phyloP scores from a whole-genome alignment of 2,329 filamentous ascomycete species.

The Claviceps sp. region DNA sequence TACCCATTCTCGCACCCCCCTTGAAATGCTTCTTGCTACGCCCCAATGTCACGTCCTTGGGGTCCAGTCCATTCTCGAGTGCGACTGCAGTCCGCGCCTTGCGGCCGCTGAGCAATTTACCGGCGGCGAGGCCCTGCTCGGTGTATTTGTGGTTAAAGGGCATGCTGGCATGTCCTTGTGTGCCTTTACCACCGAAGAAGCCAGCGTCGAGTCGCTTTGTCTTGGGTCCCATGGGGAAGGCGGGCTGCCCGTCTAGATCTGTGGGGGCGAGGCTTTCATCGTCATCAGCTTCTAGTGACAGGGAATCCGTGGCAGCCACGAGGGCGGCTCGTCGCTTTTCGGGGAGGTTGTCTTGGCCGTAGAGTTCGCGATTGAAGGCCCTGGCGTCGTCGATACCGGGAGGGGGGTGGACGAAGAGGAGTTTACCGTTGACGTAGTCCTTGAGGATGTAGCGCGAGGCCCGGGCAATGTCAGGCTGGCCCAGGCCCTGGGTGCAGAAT shows the following conservation, averaged over 20 bases:
- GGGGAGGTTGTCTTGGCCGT: conserved; percentile 70
- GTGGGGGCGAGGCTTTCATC: conserved; percentile 16
- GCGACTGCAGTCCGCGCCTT: conserved; percentile 74
- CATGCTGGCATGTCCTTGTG: conserved; percentile 54
- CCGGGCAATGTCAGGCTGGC: conserved; percentile 85
- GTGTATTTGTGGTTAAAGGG: conserved; percentile 88
- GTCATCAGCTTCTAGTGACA: conserved; percentile 23
- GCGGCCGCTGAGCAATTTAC: conserved; percentile 63
- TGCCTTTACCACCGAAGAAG: conserved; percentile 66
- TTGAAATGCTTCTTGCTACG: conserved; percentile 90
- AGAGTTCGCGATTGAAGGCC: conserved; percentile 81
- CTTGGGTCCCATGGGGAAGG: conserved; percentile 51
- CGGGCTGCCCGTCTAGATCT: conserved; percentile 33
- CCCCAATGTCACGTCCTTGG: conserved; percentile 54
- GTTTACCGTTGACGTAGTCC: conserved; percentile 93
- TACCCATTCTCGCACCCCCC: conserved; percentile 49
- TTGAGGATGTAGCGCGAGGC: conserved; percentile 85
- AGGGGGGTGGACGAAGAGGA: conserved; percentile 83
- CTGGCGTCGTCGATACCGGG: conserved; percentile 56
- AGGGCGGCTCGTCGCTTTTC: conserved; percentile 62
- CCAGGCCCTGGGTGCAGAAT: conserved; percentile 78
- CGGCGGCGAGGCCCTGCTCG: conserved; percentile 49
- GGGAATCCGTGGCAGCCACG: conserved; percentile 32
- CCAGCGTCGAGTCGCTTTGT: conserved; percentile 67
- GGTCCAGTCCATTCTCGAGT: conserved; percentile 72